Percentiles rank a stretch among this genome's conserved stretches.
These are phyloP conservation scores for Gremmenia infestans DNA, from an alignment of 2,329 filamentous ascomycete genomes.

Conservation along the genomic window DNA sequence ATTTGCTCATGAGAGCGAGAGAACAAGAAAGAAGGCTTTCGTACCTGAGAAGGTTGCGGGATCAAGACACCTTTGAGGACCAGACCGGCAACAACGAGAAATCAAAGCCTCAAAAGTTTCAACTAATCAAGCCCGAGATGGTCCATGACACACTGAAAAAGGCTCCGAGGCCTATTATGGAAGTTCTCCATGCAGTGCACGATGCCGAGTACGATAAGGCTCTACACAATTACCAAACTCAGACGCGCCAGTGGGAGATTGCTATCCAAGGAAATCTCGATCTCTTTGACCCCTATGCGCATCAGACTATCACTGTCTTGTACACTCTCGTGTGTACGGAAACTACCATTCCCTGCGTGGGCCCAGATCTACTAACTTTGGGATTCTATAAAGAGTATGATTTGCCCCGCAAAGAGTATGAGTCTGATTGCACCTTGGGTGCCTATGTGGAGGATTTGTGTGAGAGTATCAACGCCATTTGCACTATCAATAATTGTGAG, in stretches of 20 bases:
- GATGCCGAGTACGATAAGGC: constrained; percentile 97
- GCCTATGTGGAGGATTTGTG: constrained; percentile 94
- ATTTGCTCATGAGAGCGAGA: constrained; percentile 84
- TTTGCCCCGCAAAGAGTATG: constrained; percentile 51
- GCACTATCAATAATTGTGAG: constrained; percentile 79
- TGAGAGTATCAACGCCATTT: constrained; percentile 68
- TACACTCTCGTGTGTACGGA: constrained; percentile 92
- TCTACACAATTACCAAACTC: constrained; percentile 86
- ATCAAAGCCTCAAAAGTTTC: constrained; percentile 65
- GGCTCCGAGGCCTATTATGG: constrained; percentile 81
- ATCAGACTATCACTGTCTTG: constrained; percentile 92
- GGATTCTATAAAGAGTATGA: constrained; percentile 92
- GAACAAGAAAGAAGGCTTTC: constrained; percentile 83
- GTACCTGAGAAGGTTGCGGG: constrained; percentile 75
- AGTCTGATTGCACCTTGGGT: constrained; percentile 87
- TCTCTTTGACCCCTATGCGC: constrained; percentile 89
- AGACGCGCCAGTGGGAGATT: constrained; percentile 93
- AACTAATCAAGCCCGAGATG: constrained; percentile 93
- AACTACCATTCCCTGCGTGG: constrained; percentile 88
- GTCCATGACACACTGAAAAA: constrained; percentile 77
- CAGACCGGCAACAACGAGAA: constrained; percentile 52
- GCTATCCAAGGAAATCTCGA: constrained; percentile 85
- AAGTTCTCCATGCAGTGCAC: constrained; percentile 90
- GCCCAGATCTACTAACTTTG: constrained; percentile 83
- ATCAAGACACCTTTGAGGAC: constrained; percentile 63